phyloP scores from a whole-genome alignment of 192 early-diverging fungal genomes.

The Phlyctochytrium bullatum region DNA sequence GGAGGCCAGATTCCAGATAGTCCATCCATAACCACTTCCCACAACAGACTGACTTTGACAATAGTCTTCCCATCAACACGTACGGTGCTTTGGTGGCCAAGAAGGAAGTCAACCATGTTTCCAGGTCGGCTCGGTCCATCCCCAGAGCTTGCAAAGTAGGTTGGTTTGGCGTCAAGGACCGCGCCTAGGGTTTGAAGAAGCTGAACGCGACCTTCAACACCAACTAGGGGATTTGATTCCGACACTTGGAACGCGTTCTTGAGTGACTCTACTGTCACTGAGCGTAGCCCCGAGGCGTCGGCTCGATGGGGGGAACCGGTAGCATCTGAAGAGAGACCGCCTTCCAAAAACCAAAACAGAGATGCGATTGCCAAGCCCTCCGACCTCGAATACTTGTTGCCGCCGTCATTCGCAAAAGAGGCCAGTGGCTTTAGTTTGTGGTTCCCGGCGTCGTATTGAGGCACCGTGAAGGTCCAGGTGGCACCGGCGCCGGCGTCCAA shows the following conservation, averaged over 20 bases:
- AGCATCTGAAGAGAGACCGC: slow-evolving; percentile 67
- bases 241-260: slow-evolving; percentile 75
- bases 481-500: slow-evolving; percentile 91
- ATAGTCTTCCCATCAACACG: slow-evolving; percentile 24
- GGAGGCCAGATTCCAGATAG: slow-evolving; percentile 85
- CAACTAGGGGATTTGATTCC: slow-evolving; percentile 74
- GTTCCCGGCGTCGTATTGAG: too few relatives aligned
- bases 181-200: slow-evolving; percentile 65
- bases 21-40: slow-evolving; percentile 76
- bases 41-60: slow-evolving; percentile 68
- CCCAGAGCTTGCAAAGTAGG: slow-evolving; percentile 58
- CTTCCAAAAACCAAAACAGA: slow-evolving; percentile 69
- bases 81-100: slow-evolving; percentile 52
- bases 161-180: slow-evolving; percentile 46
- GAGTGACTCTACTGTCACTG: slow-evolving; percentile 50
- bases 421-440: neutral
- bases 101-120: slow-evolving; percentile 77
- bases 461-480: slow-evolving; percentile 68
- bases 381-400: slow-evolving; percentile 53
- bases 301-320: slow-evolving; percentile 56
- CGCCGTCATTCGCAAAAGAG: neutral
- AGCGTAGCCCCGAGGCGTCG: slow-evolving; percentile 59
- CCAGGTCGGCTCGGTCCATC: slow-evolving; percentile 66
- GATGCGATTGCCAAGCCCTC: slow-evolving; percentile 88
- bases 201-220: slow-evolving; percentile 70